Evolutionary conservation across 805 yeast species (phyloP).

Genomic region (Candida methanosorbosa): DNA sequence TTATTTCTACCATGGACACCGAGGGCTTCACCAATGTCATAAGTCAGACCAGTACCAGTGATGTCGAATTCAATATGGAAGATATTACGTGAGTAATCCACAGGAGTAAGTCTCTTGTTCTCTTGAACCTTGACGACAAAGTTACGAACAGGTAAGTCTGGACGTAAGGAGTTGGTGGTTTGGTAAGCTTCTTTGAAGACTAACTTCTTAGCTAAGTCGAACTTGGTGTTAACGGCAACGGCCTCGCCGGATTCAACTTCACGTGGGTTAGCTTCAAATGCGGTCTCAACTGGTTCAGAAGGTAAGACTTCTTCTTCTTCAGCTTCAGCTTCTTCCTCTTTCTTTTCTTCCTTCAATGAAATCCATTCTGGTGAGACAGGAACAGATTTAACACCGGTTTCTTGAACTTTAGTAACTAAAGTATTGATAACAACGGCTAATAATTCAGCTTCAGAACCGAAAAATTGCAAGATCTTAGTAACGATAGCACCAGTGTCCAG

Average conservation of each 20-base stretch:
- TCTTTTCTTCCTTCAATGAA: slow-evolving; percentile 9
- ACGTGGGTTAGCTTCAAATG: slow-evolving; percentile 59
- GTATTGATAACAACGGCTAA: slow-evolving; percentile 64
- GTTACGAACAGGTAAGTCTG: slow-evolving; percentile 80
- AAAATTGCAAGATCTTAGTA: slow-evolving; percentile 70
- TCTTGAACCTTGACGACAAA: slow-evolving; percentile 85
- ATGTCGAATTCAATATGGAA: slow-evolving; percentile 95
- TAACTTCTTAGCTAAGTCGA: slow-evolving; percentile 58
- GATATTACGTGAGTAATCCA: slow-evolving; percentile 84
- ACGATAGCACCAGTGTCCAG: slow-evolving; percentile 54
- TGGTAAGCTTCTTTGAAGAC: slow-evolving; percentile 77
- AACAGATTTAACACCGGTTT: slow-evolving; percentile 31
- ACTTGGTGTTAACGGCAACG: slow-evolving; percentile 22
- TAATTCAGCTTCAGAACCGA: slow-evolving; percentile 75
- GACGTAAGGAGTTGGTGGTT: slow-evolving; percentile 57
- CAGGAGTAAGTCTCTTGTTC: slow-evolving; percentile 86
- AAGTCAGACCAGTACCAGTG: slow-evolving; percentile 82
- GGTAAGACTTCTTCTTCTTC: slow-evolving; percentile 27
- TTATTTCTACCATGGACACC: slow-evolving; percentile 91
- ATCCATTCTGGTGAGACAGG: slow-evolving; percentile 25
- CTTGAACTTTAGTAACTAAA: slow-evolving; percentile 50
- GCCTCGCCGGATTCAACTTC: slow-evolving; percentile 35
- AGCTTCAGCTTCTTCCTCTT: slow-evolving; percentile 6
- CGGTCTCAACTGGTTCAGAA: slow-evolving; percentile 50
- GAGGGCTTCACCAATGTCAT: slow-evolving; percentile 93